Base-by-base conservation (phyloP, 2,329 filamentous ascomycete genomes). In the Penicillium sp. region DNA sequence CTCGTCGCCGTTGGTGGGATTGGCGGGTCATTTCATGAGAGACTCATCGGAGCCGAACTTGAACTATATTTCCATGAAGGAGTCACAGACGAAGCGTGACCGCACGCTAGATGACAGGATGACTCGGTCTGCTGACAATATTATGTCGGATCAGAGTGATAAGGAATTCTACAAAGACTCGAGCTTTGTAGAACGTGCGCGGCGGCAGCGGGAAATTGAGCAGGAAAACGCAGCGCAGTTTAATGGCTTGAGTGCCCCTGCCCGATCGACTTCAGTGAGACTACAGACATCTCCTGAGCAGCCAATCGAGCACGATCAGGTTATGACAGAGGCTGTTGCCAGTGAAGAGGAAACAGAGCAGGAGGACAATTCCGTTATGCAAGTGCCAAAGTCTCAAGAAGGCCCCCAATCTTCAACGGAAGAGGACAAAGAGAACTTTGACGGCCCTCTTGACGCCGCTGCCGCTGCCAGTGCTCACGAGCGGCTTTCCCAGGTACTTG, bases 281-380 rank as follows among this genome's bases (percentile, higher is more conserved):
- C 29, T 18, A 40, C 50, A 29, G 21, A 52, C 47, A 31, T 52
- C 57, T 13, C 55, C 47, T 9, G n/a, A 34, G 13, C 51, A 51
- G 14, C 27, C 11, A 5, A 29, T 7, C 32, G 56, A 8, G 34
- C 61, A 58, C n/a, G 55, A 57, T n/a, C 54, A 58, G 13, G 44
- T 44, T 10, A 61, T 57, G 3, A 52, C 62, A n/a, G 59, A 61
- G 4, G 64, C 56, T 21, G 69, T 64, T 18, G 65, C 55, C 21
- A 75, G 72, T 22, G 73, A 79, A 61, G 76, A 75, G 52, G 77
- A 80, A 60, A 80, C 78, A 0, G 78, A 79, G 52, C 73, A 77
- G 52, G 77, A 79, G 55, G 77, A 78, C 40, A 69, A 75, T 36
- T n/a, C 50, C 9, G 59, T 55, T 14, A 59, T 65, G 24, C 64